These are phyloP conservation scores for Penicillium macrosclerotiorum DNA, from an alignment of 495 filamentous ascomycete genomes.

Conservation along the genomic window DNA sequence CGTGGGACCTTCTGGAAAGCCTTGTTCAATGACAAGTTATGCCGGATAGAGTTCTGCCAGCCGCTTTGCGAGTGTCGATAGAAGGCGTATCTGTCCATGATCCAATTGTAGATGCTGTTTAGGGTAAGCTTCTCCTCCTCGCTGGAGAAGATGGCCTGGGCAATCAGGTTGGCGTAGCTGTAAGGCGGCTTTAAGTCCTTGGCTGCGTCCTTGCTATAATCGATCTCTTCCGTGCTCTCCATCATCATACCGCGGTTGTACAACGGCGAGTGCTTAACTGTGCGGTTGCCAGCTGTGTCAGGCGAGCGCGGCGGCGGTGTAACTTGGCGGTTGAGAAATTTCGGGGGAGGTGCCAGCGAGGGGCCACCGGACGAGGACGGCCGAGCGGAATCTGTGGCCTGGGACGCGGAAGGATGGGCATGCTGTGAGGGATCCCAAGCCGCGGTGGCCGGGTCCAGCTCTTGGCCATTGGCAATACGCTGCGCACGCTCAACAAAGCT, in stretches of 20 bases:
- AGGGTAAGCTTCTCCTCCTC: constrained; percentile 83
- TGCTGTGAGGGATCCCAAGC: constrained; percentile 41
- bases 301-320: constrained; percentile 60
- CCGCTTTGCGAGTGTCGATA: constrained; percentile 79
- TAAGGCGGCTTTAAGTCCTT: constrained; percentile 91
- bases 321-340: constrained; percentile 64
- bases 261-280: constrained; percentile 56
- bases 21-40: constrained; percentile 93
- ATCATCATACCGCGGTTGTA: constrained; percentile 69
- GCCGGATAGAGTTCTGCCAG: constrained; percentile 98
- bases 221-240: constrained; percentile 74
- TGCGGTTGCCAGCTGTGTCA: constrained; percentile 41
- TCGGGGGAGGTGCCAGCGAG: constrained; percentile 66
- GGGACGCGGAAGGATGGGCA: constrained; percentile 35
- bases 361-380: constrained; percentile 43
- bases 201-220: constrained; percentile 77
- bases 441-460: constrained; percentile 26
- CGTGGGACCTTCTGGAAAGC: constrained; percentile 89
- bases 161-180: constrained; percentile 97
- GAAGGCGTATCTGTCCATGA: constrained; percentile 83
- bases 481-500: constrained; percentile 51
- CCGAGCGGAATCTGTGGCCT: constrained; percentile 24
- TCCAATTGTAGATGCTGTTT: constrained; percentile 87
- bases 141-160: constrained; percentile 85
- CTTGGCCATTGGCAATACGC: constrained; percentile 46